phyloP scores from a whole-genome alignment of 2,329 filamentous ascomycete genomes.

The Xylaria multiplex region DNA sequence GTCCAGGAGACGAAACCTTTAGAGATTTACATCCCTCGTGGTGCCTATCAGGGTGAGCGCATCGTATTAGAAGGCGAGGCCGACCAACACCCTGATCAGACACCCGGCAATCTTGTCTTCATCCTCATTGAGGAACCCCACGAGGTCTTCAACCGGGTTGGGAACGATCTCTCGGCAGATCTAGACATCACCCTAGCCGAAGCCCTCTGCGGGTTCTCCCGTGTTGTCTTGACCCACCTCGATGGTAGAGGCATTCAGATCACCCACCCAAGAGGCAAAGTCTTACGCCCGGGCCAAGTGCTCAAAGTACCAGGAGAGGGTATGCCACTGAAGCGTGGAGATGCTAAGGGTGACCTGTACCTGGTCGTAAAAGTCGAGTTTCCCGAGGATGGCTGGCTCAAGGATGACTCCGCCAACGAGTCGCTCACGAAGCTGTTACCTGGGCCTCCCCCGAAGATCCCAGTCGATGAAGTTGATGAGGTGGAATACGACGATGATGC shows the following conservation, averaged over 20 bases:
- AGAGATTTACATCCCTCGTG: slow-evolving; percentile 94
- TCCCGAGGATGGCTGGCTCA: slow-evolving; percentile 85
- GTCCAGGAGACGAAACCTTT: slow-evolving; percentile 91
- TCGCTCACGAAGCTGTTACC: slow-evolving; percentile 81
- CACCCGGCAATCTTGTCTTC: slow-evolving; percentile 93
- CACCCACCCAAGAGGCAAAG: slow-evolving; percentile 80
- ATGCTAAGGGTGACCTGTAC: slow-evolving; percentile 86
- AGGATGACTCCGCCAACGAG: slow-evolving; percentile 75
- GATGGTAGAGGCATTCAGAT: slow-evolving; percentile 91
- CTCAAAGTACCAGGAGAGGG: slow-evolving; percentile 89
- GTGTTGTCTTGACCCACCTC: slow-evolving; percentile 89
- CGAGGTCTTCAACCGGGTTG: slow-evolving; percentile 82
- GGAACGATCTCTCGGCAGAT: slow-evolving; percentile 84
- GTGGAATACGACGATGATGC: slow-evolving; percentile 86
- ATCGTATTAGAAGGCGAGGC: slow-evolving; percentile 94
- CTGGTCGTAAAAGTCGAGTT: slow-evolving; percentile 87
- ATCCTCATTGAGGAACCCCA: slow-evolving; percentile 84
- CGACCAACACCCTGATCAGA: slow-evolving; percentile 88
- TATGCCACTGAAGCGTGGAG: slow-evolving; percentile 91
- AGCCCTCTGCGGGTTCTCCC: slow-evolving; percentile 86
- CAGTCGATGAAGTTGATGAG: slow-evolving; percentile 82
- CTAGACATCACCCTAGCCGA: slow-evolving; percentile 84
- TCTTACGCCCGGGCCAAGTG: slow-evolving; percentile 84
- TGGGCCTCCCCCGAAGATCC: slow-evolving; percentile 66
- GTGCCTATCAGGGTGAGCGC: slow-evolving; percentile 85